Conservation (phyloP, 2,329 filamentous ascomycete genomes). For the Stachybotrys elegans region DNA sequence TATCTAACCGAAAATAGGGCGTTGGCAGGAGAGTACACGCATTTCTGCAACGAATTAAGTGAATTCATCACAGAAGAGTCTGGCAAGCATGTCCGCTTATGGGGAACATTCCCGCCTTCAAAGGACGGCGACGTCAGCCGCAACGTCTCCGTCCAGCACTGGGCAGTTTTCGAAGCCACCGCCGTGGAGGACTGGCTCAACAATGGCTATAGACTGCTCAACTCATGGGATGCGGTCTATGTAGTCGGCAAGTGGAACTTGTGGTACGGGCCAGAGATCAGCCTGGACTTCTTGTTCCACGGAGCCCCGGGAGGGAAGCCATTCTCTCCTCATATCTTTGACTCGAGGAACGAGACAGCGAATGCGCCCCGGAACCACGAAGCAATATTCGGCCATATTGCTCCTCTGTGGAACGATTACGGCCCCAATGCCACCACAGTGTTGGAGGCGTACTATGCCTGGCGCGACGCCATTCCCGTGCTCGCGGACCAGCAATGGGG, state of each 20-base stretch:
- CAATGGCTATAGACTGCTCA: slow-evolving; percentile 17
- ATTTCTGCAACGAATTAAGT: slow-evolving; percentile 38
- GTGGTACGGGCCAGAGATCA: background rate
- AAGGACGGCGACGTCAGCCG: slow-evolving; percentile 12
- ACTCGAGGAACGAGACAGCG: slow-evolving; percentile 9
- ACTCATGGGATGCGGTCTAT: slow-evolving; percentile 18
- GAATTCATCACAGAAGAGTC: slow-evolving; percentile 37
- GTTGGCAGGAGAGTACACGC: slow-evolving; percentile 40
- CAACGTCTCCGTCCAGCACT: slow-evolving; percentile 31
- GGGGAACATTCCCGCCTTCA: slow-evolving; percentile 36
- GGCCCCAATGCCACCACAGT: slow-evolving; percentile 14
- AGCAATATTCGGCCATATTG: slow-evolving; percentile 13
- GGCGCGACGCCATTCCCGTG: slow-evolving; percentile 16
- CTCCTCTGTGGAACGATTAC: slow-evolving; percentile 19
- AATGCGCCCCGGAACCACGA: slow-evolving; percentile 12
- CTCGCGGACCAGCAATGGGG: slow-evolving; percentile 22
- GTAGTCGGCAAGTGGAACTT: slow-evolving; percentile 24
- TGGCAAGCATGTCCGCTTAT: slow-evolving; percentile 44
- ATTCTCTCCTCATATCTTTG: slow-evolving; percentile 18
- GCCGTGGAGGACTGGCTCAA: slow-evolving; percentile 13
- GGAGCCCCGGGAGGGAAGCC: slow-evolving; percentile 10
- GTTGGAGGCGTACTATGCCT: slow-evolving; percentile 20
- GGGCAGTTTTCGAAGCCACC: slow-evolving; percentile 16
- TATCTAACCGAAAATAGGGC: background rate
- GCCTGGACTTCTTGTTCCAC: slow-evolving; percentile 16